Conservation (phyloP, 2,329 filamentous ascomycete species). For the Rhinocladiella similis region DNA sequence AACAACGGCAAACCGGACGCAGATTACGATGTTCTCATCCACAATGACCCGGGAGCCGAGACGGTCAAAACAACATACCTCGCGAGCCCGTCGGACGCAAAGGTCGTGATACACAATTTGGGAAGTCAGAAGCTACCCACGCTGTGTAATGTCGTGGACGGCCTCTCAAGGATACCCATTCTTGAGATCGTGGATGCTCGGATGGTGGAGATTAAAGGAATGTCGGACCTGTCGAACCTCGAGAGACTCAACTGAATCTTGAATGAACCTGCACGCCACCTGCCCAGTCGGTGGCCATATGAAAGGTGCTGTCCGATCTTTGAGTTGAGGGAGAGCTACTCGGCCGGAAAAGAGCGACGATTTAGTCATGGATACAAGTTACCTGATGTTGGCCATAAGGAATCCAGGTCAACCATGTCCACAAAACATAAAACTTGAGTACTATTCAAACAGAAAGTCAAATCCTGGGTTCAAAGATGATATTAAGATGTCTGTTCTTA, state of each 20-base stretch:
- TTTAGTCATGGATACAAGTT: too few species aligned
- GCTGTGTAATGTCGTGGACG: slow-evolving; percentile 57
- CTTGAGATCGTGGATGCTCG: slow-evolving; percentile 57
- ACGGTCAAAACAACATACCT: slow-evolving; percentile 27
- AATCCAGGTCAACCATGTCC: too few species aligned
- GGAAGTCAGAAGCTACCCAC: slow-evolving; percentile 60
- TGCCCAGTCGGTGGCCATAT: too few species aligned
- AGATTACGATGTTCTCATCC: slow-evolving; percentile 52
- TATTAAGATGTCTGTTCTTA: not conserved
- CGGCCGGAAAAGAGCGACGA: too few species aligned
- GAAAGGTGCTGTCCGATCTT: too few species aligned
- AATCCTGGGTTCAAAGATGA: too few species aligned
- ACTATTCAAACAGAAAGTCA: too few species aligned
- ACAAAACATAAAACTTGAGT: too few species aligned
- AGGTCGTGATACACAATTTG: slow-evolving; percentile 48
- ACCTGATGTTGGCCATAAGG: too few species aligned
- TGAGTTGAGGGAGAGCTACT: too few species aligned
- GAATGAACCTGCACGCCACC: not conserved
- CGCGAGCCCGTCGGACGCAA: slow-evolving; percentile 42
- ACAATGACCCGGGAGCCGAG: slow-evolving; percentile 15
- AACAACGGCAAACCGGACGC: slow-evolving; percentile 29
- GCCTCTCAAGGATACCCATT: slow-evolving; percentile 57
- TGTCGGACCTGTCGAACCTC: slow-evolving; percentile 28
- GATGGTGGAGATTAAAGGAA: slow-evolving; percentile 56
- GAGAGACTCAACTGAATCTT: not conserved